Conservation (phyloP, 129 eudicot species). For the Gnaphalium uliginosum region DNA sequence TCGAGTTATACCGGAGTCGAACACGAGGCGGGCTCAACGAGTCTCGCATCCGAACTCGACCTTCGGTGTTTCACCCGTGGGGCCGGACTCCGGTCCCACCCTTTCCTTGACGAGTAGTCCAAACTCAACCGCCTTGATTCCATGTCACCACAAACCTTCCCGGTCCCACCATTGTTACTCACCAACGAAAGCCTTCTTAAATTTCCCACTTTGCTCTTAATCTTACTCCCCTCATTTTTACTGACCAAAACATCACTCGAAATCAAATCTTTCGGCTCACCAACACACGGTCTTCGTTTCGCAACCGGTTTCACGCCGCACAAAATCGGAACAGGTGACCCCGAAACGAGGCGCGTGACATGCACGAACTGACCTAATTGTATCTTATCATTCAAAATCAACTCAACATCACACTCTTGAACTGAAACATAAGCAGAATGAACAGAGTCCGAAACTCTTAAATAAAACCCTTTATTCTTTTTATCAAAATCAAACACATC, state of each 20-base stretch:
- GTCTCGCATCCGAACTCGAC: slow-evolving; percentile 26
- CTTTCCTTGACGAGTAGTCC: slow-evolving; percentile 55
- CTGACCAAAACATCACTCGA: slow-evolving; percentile 58
- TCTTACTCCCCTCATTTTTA: slow-evolving; percentile 24
- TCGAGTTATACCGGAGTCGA: slow-evolving; percentile 47
- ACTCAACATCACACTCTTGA: slow-evolving; percentile 47
- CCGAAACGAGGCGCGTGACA: slow-evolving; percentile 59
- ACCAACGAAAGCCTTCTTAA: slow-evolving; percentile 49
- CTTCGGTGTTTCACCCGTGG: slow-evolving; percentile 32
- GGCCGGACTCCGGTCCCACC: slow-evolving; percentile 66
- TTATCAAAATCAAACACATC: slow-evolving; percentile 38
- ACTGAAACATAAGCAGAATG: slow-evolving; percentile 86
- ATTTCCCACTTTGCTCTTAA: slow-evolving; percentile 26
- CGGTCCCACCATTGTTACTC: slow-evolving; percentile 16
- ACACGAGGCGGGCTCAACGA: slow-evolving; percentile 26
- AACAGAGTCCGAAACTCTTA: slow-evolving; percentile 66
- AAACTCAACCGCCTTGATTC: slow-evolving; percentile 62
- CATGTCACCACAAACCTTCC: slow-evolving; percentile 34
- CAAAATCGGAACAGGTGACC: slow-evolving; percentile 73
- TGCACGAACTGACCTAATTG: slow-evolving; percentile 80
- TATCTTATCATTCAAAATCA: slow-evolving; percentile 65
- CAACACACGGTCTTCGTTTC: slow-evolving; percentile 65
- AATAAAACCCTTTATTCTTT: slow-evolving; percentile 55
- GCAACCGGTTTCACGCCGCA: slow-evolving; percentile 63
- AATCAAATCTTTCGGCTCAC: slow-evolving; percentile 80